Percentiles rank a stretch among this genome's conserved stretches.
These are phyloP conservation scores for Aureobasidium sp. DNA, from an alignment of 2,329 filamentous ascomycete species.

Conservation along the genomic window DNA sequence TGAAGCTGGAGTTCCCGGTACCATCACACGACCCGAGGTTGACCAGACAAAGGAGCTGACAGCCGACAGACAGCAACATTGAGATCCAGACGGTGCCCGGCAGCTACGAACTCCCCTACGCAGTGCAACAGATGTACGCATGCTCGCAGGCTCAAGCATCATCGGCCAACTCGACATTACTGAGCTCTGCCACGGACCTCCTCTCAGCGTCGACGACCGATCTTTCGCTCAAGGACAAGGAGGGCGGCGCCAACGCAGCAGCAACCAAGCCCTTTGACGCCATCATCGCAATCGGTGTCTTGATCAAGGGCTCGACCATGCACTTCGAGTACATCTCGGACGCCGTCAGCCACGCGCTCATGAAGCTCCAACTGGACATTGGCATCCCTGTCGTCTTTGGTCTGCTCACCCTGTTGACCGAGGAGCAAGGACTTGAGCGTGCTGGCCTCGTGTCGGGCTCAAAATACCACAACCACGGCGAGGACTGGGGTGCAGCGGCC, in stretches of 20 bases:
- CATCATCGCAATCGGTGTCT: conserved; percentile 86
- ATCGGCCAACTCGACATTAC: conserved; percentile 50
- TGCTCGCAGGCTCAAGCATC: conserved; percentile 59
- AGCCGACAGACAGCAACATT: conserved; percentile 64
- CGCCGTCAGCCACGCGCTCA: conserved; percentile 80
- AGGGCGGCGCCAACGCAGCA: conserved; percentile 34
- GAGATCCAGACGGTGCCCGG: conserved; percentile 84
- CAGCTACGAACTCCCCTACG: conserved; percentile 89
- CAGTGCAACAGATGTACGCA: conserved; percentile 66
- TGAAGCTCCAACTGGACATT: conserved; percentile 86
- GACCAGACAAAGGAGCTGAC: neutral
- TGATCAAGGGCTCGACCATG: conserved; percentile 99
- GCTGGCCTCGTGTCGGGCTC: conserved; percentile 57
- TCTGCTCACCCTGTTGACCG: conserved; percentile 77
- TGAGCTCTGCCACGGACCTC: conserved; percentile 66
- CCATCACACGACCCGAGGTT: too few relatives aligned
- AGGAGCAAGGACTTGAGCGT: conserved; percentile 79
- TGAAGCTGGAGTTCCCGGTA: conserved; percentile 63
- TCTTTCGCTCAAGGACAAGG: conserved; percentile 38
- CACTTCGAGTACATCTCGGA: conserved; percentile 99
- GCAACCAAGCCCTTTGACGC: conserved; percentile 71
- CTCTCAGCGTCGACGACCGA: conserved; percentile 59
- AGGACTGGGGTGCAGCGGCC: conserved; percentile 91
- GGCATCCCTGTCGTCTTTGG: conserved; percentile 89
- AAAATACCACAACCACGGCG: conserved; percentile 79